phyloP scores from a whole-genome alignment of 208 protist genomes.

The Angomonas desouzai region DNA sequence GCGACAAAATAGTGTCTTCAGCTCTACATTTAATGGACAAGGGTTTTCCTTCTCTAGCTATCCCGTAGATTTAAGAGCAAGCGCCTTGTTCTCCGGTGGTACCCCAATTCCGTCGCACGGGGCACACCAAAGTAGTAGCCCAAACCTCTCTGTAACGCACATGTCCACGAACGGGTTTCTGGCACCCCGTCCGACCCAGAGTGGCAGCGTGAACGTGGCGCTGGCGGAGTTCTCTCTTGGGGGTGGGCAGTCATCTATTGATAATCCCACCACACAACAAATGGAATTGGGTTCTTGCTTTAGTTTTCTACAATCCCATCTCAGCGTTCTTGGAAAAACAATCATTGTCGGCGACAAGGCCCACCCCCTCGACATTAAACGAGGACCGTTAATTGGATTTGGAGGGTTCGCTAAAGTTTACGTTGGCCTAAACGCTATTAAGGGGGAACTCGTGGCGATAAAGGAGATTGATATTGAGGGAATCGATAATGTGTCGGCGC shows the following conservation, averaged over 20 bases:
- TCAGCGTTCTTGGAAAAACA: slow-evolving; percentile 53
- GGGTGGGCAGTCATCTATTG: slow-evolving; percentile 19
- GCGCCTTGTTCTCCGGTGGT: slow-evolving; percentile 7
- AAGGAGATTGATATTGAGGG: slow-evolving; percentile 85
- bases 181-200: background rate
- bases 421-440: slow-evolving; percentile 75
- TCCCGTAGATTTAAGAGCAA: slow-evolving; percentile 9
- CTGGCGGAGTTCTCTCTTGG: slow-evolving; percentile 14
- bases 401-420: slow-evolving; percentile 88
- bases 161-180: background rate
- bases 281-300: slow-evolving; percentile 49
- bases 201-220: background rate
- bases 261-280: slow-evolving; percentile 13
- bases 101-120: background rate
- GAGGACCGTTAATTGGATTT: slow-evolving; percentile 67
- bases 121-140: slow-evolving; percentile 1
- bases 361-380: slow-evolving; percentile 64
- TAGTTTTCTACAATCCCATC: slow-evolving; percentile 44
- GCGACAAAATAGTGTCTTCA: slow-evolving; percentile 17
- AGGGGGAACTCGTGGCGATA: slow-evolving; percentile 80
- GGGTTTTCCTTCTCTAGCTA: slow-evolving; percentile 5
- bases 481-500: slow-evolving; percentile 61
- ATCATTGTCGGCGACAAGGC: slow-evolving; percentile 62
- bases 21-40: slow-evolving; percentile 13
- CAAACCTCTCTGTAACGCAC: slow-evolving; percentile 10